phyloP scores from a whole-genome alignment of 306 rosid species.

The Bauhinia variegata region DNA sequence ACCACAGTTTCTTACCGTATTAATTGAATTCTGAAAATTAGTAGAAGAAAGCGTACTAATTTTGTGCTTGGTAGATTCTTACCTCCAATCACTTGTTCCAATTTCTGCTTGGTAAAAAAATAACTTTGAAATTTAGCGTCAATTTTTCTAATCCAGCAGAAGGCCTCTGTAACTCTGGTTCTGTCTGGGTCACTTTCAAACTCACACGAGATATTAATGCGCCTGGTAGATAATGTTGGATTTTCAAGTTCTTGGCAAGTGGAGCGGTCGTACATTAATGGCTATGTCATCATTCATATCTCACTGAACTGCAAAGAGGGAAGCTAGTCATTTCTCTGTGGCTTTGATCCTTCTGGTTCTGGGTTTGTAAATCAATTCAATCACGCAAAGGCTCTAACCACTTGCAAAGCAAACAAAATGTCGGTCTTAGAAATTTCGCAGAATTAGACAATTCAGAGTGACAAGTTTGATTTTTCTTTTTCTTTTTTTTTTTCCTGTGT shows the following conservation, averaged over 20 bases:
- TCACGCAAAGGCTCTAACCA: neutral
- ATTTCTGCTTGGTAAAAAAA: conserved; percentile 13
- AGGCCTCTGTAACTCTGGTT: neutral
- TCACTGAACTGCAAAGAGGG: too few relatives aligned
- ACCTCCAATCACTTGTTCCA: conserved; percentile 53
- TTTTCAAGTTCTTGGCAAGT: neutral
- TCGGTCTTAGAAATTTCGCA: conserved; percentile 32
- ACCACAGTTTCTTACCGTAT: neutral
- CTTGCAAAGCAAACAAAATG: neutral
- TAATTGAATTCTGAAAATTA: conserved; percentile 21
- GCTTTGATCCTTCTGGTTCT: conserved; percentile 8
- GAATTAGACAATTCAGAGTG: conserved; percentile 9
- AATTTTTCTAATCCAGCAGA: neutral
- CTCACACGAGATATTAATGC: conserved; percentile 54
- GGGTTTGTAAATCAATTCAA: neutral
- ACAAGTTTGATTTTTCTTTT: conserved; percentile 35
- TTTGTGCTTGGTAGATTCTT: conserved; percentile 26
- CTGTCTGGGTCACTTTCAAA: conserved; percentile 39
- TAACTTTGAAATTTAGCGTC: neutral
- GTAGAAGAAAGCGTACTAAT: neutral
- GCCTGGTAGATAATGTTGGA: conserved; percentile 23
- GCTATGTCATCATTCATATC: neutral
- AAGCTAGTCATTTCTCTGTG: neutral
- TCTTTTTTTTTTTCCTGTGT: neutral
- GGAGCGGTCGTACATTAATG: conserved; percentile 11